A percentile compares a stretch with the other conserved stretches of the same genome.
phyloP scores from a whole-genome alignment of 768 basidiomycete species.

The Pulveroboletus ravenelii region DNA sequence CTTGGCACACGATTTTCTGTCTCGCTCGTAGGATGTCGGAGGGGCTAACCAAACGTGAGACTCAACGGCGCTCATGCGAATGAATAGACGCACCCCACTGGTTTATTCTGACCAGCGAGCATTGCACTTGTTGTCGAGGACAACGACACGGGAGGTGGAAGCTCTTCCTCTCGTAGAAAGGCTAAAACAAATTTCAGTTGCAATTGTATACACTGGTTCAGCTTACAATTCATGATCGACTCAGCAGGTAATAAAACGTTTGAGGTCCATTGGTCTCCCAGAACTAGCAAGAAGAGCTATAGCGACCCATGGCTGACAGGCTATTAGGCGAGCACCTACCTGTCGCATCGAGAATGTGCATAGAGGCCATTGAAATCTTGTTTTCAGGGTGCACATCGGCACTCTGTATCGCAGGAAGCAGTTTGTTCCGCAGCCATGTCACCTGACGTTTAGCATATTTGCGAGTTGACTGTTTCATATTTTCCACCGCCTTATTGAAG shows the following conservation, averaged over 20 bases:
- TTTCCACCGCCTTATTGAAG: slow-evolving; percentile 58
- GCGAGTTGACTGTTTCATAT: slow-evolving; percentile 82
- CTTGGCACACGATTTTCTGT: slow-evolving; percentile 52
- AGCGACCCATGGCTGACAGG: neutral
- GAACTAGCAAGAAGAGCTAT: slow-evolving; percentile 31
- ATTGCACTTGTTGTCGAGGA: slow-evolving; percentile 53
- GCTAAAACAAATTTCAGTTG: slow-evolving; percentile 27
- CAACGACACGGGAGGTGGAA: slow-evolving; percentile 55
- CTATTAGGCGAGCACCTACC: slow-evolving; percentile 35
- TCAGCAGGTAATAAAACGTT: slow-evolving; percentile 52
- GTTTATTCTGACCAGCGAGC: slow-evolving; percentile 42
- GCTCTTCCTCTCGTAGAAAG: slow-evolving; percentile 44
- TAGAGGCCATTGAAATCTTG: slow-evolving; percentile 29
- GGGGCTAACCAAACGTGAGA: slow-evolving; percentile 43
- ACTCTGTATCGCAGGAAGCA: slow-evolving; percentile 67
- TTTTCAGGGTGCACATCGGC: slow-evolving; percentile 34
- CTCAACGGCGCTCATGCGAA: neutral
- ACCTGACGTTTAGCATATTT: slow-evolving; percentile 92
- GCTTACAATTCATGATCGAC: slow-evolving; percentile 45
- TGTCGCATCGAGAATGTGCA: slow-evolving; percentile 67
- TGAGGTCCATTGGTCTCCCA: slow-evolving; percentile 53
- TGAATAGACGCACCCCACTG: slow-evolving; percentile 40
- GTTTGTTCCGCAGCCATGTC: slow-evolving; percentile 87
- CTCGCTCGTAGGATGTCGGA: slow-evolving; percentile 49
- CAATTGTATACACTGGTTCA: neutral